phyloP scores from a whole-genome alignment of 2,329 filamentous ascomycete species.

The Neonectria faginata region DNA sequence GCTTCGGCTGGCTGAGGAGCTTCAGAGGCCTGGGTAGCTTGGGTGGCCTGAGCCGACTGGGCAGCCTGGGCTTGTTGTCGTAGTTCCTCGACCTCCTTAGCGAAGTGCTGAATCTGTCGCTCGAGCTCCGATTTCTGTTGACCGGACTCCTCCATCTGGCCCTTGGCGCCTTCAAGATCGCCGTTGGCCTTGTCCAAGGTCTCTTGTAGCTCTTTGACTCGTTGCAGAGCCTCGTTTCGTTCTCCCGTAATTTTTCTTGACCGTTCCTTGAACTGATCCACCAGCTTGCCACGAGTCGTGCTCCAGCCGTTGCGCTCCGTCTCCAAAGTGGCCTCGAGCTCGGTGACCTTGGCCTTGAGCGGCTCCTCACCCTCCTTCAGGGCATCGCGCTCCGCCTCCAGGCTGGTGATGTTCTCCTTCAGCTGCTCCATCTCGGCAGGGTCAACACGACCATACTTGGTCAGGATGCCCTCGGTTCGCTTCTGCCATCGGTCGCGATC shows the following conservation, averaged over 20 bases:
- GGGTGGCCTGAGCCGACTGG: conserved; percentile 53
- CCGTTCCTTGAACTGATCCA: conserved; percentile 73
- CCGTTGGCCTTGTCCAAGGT: conserved; percentile 60
- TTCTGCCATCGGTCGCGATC: conserved; percentile 97
- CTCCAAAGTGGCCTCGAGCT: conserved; percentile 64
- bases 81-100: conserved; percentile 55
- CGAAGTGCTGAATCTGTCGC: conserved; percentile 58
- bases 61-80: conserved; percentile 50
- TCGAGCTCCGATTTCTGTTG: conserved; percentile 54
- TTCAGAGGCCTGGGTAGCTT: conserved; percentile 56
- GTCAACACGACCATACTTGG: conserved; percentile 95
- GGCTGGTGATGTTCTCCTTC: conserved; percentile 77
- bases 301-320: conserved; percentile 67
- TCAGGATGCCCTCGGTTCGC: conserved; percentile 93
- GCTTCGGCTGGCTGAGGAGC: conserved; percentile 51
- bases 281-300: conserved; percentile 63
- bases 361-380: conserved; percentile 63
- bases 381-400: conserved; percentile 74
- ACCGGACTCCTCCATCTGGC: conserved; percentile 48
- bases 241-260: conserved; percentile 66
- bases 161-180: conserved; percentile 67
- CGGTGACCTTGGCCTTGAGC: conserved; percentile 65
- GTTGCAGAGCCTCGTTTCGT: conserved; percentile 63
- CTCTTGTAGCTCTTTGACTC: conserved; percentile 65
- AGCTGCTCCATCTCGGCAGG: conserved; percentile 92